A percentile compares a stretch with the other conserved stretches of the same genome.
These are phyloP conservation scores for Sclerotinia minor DNA, from an alignment of 2,329 filamentous ascomycete genomes.

Conservation along the genomic window DNA sequence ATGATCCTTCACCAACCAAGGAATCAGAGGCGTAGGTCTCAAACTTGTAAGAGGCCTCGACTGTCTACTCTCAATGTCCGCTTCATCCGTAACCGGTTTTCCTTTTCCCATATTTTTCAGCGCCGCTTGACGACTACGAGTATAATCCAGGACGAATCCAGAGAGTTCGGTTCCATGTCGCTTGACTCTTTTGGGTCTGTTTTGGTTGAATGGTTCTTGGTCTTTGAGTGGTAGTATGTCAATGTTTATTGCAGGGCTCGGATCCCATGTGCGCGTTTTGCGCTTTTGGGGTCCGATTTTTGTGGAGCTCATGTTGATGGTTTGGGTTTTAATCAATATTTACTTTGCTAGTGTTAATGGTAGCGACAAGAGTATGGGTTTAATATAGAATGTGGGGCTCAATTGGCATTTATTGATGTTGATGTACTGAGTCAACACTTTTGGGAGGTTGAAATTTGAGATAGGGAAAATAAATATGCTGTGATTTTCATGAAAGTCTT, in stretches of 20 bases:
- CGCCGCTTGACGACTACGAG: background rate
- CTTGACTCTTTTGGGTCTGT: slow-evolving; percentile 6
- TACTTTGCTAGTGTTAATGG: background rate
- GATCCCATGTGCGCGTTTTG: slow-evolving; percentile 6
- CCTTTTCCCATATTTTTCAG: background rate
- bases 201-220: background rate
- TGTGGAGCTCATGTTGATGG: background rate
- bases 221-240: background rate
- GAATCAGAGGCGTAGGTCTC: background rate
- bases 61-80: background rate
- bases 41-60: background rate
- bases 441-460: background rate
- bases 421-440: background rate
- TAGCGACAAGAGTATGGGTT: background rate
- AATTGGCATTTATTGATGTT: background rate
- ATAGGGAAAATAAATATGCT: background rate
- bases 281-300: background rate
- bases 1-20: background rate
- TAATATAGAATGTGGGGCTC: background rate
- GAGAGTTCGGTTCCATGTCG: background rate
- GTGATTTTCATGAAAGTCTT: background rate
- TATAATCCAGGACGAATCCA: slow-evolving; percentile 5
- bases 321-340: background rate
- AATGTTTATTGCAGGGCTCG: background rate
- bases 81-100: background rate